Evolutionary conservation across 164 flowering plant genomes (phyloP).

Genomic region (Cinnamomum micranthum): DNA sequence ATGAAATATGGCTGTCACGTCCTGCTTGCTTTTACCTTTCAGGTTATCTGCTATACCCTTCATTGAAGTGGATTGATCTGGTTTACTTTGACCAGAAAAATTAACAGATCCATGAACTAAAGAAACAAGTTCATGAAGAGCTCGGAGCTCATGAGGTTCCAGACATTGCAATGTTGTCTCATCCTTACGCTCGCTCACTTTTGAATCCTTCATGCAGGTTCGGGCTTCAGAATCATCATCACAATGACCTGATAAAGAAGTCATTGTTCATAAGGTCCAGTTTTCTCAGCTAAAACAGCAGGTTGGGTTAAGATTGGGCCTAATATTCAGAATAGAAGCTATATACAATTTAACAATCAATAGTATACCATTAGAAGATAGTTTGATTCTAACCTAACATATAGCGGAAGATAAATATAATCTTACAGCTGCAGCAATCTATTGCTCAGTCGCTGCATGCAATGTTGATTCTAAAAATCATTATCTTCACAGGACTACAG

Average conservation of each 20-base stretch:
- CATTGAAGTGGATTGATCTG: slow-evolving; percentile 21
- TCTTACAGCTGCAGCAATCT: too few species aligned
- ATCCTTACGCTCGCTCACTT: slow-evolving; percentile 25
- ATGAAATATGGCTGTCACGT: slow-evolving; percentile 18
- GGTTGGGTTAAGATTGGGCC: background rate
- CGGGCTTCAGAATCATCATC: slow-evolving; percentile 13
- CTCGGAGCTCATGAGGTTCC: slow-evolving; percentile 45
- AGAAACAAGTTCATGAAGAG: slow-evolving; percentile 75
- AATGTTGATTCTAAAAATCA: too few species aligned
- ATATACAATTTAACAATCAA: background rate
- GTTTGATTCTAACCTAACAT: too few species aligned
- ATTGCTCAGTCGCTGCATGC: too few species aligned
- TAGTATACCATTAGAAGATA: too few species aligned
- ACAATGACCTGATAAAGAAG: slow-evolving; percentile 17
- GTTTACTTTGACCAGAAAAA: slow-evolving; percentile 27
- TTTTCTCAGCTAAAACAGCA: slow-evolving; percentile 4
- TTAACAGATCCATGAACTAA: slow-evolving; percentile 65
- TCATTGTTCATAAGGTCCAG: background rate
- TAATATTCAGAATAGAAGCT: background rate
- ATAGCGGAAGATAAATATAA: too few species aligned
- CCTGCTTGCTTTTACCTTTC: slow-evolving; percentile 22
- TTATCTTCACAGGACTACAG: too few species aligned
- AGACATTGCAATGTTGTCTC: slow-evolving; percentile 37
- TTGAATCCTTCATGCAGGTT: slow-evolving; percentile 11
- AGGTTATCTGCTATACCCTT: slow-evolving; percentile 19